These are phyloP conservation scores for Stagonosporopsis chrysanthemi DNA, from an alignment of 2,329 filamentous ascomycete species.

Conservation along the genomic window DNA sequence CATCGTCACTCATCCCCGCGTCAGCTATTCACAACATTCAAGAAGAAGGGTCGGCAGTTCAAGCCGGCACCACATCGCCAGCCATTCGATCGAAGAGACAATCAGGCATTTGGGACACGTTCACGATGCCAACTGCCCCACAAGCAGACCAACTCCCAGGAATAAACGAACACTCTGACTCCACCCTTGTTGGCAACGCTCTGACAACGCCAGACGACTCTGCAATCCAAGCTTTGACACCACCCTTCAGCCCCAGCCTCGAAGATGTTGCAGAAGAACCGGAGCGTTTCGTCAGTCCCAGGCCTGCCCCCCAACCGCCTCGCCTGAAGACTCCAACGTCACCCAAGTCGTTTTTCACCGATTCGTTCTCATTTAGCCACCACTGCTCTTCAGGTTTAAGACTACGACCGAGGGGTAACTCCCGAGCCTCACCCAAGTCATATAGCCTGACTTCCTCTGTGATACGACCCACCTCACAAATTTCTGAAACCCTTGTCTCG, in stretches of 20 bases:
- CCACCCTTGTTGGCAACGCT: constrained; percentile 47
- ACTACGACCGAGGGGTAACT: constrained; percentile 30
- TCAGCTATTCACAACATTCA: constrained; percentile 29
- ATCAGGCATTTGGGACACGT: constrained; percentile 45
- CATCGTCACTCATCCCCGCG: constrained; percentile 44
- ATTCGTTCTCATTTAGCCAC: constrained; percentile 37
- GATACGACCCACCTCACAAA: constrained; percentile 48
- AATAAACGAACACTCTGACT: constrained; percentile 40
- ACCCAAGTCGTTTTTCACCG: constrained; percentile 38
- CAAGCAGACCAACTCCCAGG: constrained; percentile 31
- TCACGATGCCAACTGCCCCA: constrained; percentile 30
- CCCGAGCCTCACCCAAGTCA: constrained; percentile 37
- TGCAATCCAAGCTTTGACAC: constrained; percentile 49
- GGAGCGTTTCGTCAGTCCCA: constrained; percentile 44
- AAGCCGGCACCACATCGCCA: constrained; percentile 1
- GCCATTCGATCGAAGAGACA: constrained; percentile 35
- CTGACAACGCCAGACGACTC: constrained; percentile 54
- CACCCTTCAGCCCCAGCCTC: constrained; percentile 51
- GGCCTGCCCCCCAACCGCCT: constrained; percentile 45
- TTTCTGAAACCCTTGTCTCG: constrained; percentile 56
- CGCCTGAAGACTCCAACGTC: constrained; percentile 30
- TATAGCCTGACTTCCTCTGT: constrained; percentile 27
- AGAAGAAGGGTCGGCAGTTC: constrained; percentile 23
- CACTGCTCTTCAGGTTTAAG: constrained; percentile 34
- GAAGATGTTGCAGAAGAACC: constrained; percentile 50